Base-by-base conservation (phyloP, 73 alveolate genomes). In the Paramecium sonneborni region DNA sequence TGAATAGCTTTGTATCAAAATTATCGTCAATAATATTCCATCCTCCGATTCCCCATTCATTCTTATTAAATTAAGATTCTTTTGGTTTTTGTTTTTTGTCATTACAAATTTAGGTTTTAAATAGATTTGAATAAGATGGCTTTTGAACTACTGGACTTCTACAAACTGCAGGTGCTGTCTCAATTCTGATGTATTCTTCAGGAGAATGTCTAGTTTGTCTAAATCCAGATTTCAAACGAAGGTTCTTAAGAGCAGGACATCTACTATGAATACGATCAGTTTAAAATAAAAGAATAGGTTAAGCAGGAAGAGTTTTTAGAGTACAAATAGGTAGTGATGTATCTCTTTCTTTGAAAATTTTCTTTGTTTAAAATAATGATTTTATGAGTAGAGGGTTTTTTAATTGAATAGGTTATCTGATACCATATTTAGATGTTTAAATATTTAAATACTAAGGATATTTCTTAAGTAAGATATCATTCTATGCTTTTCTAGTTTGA, bases 251-350 rank as follows among this genome's bases (percentile, higher is more conserved):
- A 15, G 86, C 86, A 35, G 86, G 86, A 35, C 86, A 72, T 72
- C 35, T 72, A 38, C 86, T 72, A 6, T 72, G 86, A 72, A 72
- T 72, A 23, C 86, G 84, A 62, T 62, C 84, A 62, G 84, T 62
- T 62, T 62, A 14, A 62, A 23, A 62, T 23, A 20, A 32, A 30
- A 62, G 12, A 26, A 26, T 11, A 11, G 84, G 44, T 62, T 62
- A 62, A 3, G 48, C 28, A 30, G 84, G 84, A 43, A 62, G 52
- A 12, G 84, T 30, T 62, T 62, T 10, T 5, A 62, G 39, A 12
- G 46, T 62, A 14, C 84, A 26, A 62, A 62, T 62, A 62, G 84
- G 84, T 3, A 62, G 1, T 12, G 84, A 62, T 14, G 43, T 23
- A 62, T 62, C 46, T 30, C 26, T 26, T 8, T n/a, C 5, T 24